Evolutionary conservation across 495 filamentous ascomycete genomes (phyloP).

Genomic region (Podospora bellae-mahoneyi): DNA sequence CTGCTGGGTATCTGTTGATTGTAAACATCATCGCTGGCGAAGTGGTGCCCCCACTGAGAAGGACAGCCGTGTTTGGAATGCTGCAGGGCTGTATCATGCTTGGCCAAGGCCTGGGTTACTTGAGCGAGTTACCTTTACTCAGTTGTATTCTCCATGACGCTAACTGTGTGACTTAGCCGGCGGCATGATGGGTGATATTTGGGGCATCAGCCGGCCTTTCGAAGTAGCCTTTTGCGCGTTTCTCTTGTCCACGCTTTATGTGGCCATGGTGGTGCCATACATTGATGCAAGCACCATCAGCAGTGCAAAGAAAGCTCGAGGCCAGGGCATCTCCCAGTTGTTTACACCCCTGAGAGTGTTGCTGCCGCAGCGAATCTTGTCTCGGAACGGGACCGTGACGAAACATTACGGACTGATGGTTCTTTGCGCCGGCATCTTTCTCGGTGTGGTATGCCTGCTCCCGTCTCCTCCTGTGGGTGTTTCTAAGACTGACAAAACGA

Average conservation of each 20-base stretch:
- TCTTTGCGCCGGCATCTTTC: conserved; percentile 52
- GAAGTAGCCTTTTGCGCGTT: conserved; percentile 50
- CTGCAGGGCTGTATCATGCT: conserved; percentile 55
- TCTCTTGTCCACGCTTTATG: conserved; percentile 40
- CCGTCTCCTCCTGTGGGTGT: neutral
- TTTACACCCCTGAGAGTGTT: conserved; percentile 52
- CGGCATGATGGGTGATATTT: conserved; percentile 50
- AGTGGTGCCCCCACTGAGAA: conserved; percentile 44
- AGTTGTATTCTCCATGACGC: neutral
- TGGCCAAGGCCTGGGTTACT: conserved; percentile 50
- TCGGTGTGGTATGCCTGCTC: conserved; percentile 42
- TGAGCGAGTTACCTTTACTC: conserved; percentile 34
- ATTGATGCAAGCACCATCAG: conserved; percentile 38
- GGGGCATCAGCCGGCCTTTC: conserved; percentile 52
- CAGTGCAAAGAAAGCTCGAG: conserved; percentile 29
- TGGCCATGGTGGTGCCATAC: conserved; percentile 37
- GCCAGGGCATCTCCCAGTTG: conserved; percentile 41
- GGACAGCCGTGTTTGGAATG: conserved; percentile 53
- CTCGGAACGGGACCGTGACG: conserved; percentile 35
- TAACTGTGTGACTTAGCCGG: conserved; percentile 34
- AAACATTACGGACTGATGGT: conserved; percentile 52
- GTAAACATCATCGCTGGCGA: conserved; percentile 54
- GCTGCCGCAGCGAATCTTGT: neutral
- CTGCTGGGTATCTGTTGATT: conserved; percentile 54
- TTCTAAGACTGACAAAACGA: neutral